Evolutionary conservation across 1,284 basidiomycete genomes (phyloP), one percentile per base, ranked within the genome.

Genomic region (Trichosporon coremiiforme): DNA sequence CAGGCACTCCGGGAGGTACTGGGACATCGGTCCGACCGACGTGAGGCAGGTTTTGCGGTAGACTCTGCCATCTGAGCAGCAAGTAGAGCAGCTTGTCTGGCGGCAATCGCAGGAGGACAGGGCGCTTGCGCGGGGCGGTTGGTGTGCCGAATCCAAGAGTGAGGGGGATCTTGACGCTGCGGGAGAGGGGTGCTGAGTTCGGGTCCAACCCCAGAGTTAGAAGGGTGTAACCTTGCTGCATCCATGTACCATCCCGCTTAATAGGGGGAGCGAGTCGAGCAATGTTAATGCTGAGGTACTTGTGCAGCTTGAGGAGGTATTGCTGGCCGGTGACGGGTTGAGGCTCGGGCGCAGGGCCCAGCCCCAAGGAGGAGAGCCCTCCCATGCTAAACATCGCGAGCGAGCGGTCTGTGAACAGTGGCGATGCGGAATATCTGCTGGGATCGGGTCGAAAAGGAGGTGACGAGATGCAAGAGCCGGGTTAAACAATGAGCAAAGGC

Each of bases 191-290:
- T 2, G 78, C 77, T 0, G 79, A 81, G 25, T 69, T 75, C 0
- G 83, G 82, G 69, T 83, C 83, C 1, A 84, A 69, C 4, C 83
- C 83, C 7, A 84, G 77, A 0, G 83, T 84, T 47, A 83, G 74
- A 22, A 84, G 71, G 0, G 83, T 84, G 64, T 83, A 84, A 0
- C 75, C 74, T 70, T 84, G 83, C 64, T 78, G 76, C 2, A 82
- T 64, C 64, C 78, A 65, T 25, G 65, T 68, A 33, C 73, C 55
- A 20, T 70, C 65, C 25, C 62, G 55, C 53, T 53, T 29, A 1
- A 71, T 66, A 0, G 76, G 68, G 1, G 79, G 79, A 0, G 83
- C 76, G 20, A 84, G 75, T 2, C 81, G 78, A 12, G 76, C 17
- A 8, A 79, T 73, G 73, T 84, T 82, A 60, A 75, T 67, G 10